These are phyloP conservation scores for Geotrichum histeridarum DNA, from an alignment of 1,139 yeast genomes.

Conservation along the genomic window DNA sequence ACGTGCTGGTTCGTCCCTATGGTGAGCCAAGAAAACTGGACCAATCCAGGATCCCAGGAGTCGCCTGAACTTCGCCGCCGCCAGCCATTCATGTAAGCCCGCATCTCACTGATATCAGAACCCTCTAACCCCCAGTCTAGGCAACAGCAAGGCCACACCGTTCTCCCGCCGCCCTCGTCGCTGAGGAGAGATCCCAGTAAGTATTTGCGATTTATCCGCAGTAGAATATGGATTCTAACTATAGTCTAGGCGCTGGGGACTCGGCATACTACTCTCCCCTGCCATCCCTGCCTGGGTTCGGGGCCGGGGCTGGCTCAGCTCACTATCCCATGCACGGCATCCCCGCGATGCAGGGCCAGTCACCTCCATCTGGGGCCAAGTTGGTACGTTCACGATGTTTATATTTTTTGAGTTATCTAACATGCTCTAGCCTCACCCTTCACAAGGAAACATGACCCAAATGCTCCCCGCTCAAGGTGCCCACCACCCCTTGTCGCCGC, in stretches of 20 bases:
- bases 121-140: slow-evolving; percentile 7
- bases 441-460: slow-evolving; percentile 16
- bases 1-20: neutral
- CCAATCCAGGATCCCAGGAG: slow-evolving; percentile 12
- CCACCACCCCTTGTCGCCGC: slow-evolving; percentile 15
- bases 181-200: slow-evolving; percentile 24
- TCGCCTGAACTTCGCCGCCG: slow-evolving; percentile 17
- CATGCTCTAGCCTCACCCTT: slow-evolving; percentile 10
- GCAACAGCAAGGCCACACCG: slow-evolving; percentile 30
- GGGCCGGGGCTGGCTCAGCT: slow-evolving; percentile 1
- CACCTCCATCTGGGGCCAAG: slow-evolving; percentile 22
- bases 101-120: neutral
- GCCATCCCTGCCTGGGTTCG: slow-evolving; percentile 46
- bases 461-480: slow-evolving; percentile 7
- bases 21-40: slow-evolving; percentile 18
- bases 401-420: neutral
- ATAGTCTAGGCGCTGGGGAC: slow-evolving; percentile 12
- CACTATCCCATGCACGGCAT: slow-evolving; percentile 20
- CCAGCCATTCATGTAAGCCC: slow-evolving; percentile 26
- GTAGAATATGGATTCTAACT: neutral
- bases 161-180: slow-evolving; percentile 34
- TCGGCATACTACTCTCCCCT: slow-evolving; percentile 42
- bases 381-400: neutral
- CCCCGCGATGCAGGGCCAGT: slow-evolving; percentile 27
- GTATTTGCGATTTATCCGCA: slow-evolving; percentile 6